Evolutionary conservation across 2,329 filamentous ascomycete genomes (phyloP).

Genomic region (Diplodia corticola): DNA sequence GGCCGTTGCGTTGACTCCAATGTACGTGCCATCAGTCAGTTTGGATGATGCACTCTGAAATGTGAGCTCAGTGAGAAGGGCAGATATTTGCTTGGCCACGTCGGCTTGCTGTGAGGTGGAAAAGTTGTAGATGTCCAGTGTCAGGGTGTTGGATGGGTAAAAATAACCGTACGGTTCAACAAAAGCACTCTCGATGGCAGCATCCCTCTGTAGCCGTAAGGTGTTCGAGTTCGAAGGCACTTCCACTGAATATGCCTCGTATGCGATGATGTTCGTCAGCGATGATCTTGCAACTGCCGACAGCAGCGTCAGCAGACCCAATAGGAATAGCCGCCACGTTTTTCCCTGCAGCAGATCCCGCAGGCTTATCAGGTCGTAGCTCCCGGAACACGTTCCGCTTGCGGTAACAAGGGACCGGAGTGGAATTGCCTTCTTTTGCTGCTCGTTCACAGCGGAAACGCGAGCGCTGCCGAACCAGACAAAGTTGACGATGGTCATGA

Average conservation of each 20-base stretch:
- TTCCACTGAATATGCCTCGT: slow-evolving; percentile 21
- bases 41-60: not conserved
- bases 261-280: slow-evolving; percentile 25
- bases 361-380: slow-evolving; percentile 24
- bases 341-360: slow-evolving; percentile 16
- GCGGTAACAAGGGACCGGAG: slow-evolving; percentile 21
- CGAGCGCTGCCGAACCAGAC: slow-evolving; percentile 27
- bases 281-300: slow-evolving; percentile 22
- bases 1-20: slow-evolving; percentile 7
- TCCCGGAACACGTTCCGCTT: slow-evolving; percentile 21
- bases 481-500: slow-evolving; percentile 25
- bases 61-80: slow-evolving; percentile 4
- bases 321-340: slow-evolving; percentile 18
- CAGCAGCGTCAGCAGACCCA: slow-evolving; percentile 17
- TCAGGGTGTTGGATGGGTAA: not conserved
- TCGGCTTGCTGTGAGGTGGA: not conserved
- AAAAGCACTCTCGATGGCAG: not conserved
- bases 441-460: slow-evolving; percentile 26
- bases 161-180: too few species aligned
- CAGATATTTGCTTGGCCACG: not conserved
- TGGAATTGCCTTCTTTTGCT: slow-evolving; percentile 3
- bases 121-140: slow-evolving; percentile 2
- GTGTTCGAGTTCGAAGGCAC: not conserved
- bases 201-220: not conserved
- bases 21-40: slow-evolving; percentile 6